A percentile compares a stretch with the other conserved stretches of the same genome.
phyloP scores from a whole-genome alignment of 371 early-diverging fungal genomes.

The Chytridium lagenaria region DNA sequence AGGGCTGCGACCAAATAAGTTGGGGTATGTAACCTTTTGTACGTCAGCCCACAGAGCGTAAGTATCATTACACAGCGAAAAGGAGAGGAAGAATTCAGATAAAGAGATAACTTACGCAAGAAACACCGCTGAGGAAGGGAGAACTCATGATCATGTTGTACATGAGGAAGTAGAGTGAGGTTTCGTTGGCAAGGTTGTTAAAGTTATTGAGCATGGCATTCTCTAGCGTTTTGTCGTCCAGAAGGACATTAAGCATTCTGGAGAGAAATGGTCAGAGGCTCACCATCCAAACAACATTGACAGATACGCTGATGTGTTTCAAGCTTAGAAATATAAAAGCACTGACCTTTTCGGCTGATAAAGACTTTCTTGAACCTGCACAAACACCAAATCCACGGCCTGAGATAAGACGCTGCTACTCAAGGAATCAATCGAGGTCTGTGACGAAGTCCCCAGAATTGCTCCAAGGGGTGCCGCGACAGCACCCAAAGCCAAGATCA shows the following conservation, averaged over 20 bases:
- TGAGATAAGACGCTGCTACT: neutral
- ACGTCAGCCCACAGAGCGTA: too few species aligned
- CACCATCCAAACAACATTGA: too few species aligned
- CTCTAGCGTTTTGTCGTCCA: slow-evolving; percentile 8
- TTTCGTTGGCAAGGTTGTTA: slow-evolving; percentile 10
- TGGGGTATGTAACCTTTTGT: slow-evolving; percentile 15
- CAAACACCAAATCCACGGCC: slow-evolving; percentile 13
- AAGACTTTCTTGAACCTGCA: slow-evolving; percentile 10
- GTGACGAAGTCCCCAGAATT: slow-evolving; percentile 3
- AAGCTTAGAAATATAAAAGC: too few species aligned
- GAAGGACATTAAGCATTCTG: slow-evolving; percentile 4
- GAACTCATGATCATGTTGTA: slow-evolving; percentile 12
- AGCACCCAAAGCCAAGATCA: slow-evolving; percentile 12
- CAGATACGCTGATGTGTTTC: too few species aligned
- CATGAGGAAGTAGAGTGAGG: slow-evolving; percentile 10
- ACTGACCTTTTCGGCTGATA: slow-evolving; percentile 5
- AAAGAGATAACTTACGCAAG: slow-evolving; percentile 14
- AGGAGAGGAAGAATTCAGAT: too few species aligned
- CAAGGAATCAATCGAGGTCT: neutral
- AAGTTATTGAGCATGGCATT: slow-evolving; percentile 18
- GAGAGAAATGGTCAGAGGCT: neutral
- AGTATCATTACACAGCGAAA: too few species aligned
- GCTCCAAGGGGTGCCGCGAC: slow-evolving; percentile 15
- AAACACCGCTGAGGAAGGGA: slow-evolving; percentile 11
- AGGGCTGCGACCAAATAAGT: slow-evolving; percentile 10